Evolutionary conservation across 1,284 basidiomycete genomes (phyloP), one percentile per base, ranked within the genome.

Genomic region (Cystobasidium sp.): DNA sequence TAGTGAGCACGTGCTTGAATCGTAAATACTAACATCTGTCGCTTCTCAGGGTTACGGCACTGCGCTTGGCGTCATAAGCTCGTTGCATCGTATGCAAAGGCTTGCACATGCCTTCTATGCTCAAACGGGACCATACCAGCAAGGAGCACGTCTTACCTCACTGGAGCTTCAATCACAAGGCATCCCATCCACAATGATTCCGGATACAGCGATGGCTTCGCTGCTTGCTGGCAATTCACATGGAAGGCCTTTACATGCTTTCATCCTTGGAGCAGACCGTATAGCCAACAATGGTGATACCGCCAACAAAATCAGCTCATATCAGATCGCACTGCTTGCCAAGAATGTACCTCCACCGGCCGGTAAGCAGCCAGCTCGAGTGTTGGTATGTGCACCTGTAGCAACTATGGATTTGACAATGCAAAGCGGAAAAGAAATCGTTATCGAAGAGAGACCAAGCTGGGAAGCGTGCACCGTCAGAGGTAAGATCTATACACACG

Each of bases 131-230:
- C 92, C 94, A 7, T 97, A 97, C 82, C 93, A 96, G 81, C 94
- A 97, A 83, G 93, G 91, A 41, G 91, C 86, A 3, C 83, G 86
- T 39, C 85, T 97, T 58, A 97, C 94, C 6, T 90, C 93, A 8
- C 84, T 94, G 66, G 94, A 96, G 80, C 86, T 97, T 39, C 88
- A 91, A 77, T 90, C 89, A 0, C 86, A 96, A 55, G 84, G 88
- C 49, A 90, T 94, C 16, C 91, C 92, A 0, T 90, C 90, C 14
- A 89, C 90, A n/a, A 95, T 96, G 93, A 89, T 96, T 67, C 94
- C 92, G 81, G 93, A 97, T 81, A 94, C 91, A 52, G 95, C 95
- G 90, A 91, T 96, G 41, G 93, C 94, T 16, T 94, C 92, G 0
- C 84, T 95, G 53, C 92, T 97, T 84, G 92, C 94, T 80, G 90